These are phyloP conservation scores for Pezicula carpinea DNA, from an alignment of 2,329 filamentous ascomycete genomes.

Conservation along the genomic window DNA sequence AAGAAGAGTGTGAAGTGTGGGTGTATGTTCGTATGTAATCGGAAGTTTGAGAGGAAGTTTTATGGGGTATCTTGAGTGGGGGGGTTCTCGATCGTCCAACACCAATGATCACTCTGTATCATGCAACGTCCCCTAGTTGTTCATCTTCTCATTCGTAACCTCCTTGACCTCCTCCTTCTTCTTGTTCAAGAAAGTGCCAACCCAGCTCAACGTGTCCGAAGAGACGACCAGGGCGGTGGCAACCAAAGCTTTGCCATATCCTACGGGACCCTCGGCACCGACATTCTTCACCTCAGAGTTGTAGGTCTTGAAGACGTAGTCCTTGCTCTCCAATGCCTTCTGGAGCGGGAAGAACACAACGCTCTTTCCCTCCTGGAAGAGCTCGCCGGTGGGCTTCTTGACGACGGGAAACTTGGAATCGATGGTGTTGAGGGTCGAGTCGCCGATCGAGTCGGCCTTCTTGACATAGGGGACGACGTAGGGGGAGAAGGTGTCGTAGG, in stretches of 20 bases:
- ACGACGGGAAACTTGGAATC: constrained; percentile 68
- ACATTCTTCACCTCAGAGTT: constrained; percentile 57
- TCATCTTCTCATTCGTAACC: constrained; percentile 41
- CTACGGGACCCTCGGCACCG: constrained; percentile 59
- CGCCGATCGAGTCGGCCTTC: constrained; percentile 73
- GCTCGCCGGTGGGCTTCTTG: constrained; percentile 69
- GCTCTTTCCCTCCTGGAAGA: constrained; percentile 60
- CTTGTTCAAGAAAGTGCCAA: constrained; percentile 52
- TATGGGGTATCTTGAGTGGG: too few species aligned
- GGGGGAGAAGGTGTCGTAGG: constrained; percentile 48
- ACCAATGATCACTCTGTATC: neutral
- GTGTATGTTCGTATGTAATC: too few species aligned
- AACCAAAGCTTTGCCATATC: constrained; percentile 64
- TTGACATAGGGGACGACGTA: constrained; percentile 81
- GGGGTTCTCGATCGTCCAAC: neutral
- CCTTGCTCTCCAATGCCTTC: constrained; percentile 56
- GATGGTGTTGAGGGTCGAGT: constrained; percentile 64
- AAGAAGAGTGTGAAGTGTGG: too few species aligned
- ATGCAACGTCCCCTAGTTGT: constrained; percentile 1
- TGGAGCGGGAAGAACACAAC: constrained; percentile 59
- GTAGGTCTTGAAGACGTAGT: constrained; percentile 56
- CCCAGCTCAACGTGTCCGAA: constrained; percentile 58
- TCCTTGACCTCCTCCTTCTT: constrained; percentile 61
- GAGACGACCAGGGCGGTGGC: constrained; percentile 64
- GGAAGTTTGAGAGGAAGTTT: too few species aligned